Percentiles rank a stretch among this genome's conserved stretches.
phyloP scores from a whole-genome alignment of 441 rosid genomes.

The Francoa sonchifolia region DNA sequence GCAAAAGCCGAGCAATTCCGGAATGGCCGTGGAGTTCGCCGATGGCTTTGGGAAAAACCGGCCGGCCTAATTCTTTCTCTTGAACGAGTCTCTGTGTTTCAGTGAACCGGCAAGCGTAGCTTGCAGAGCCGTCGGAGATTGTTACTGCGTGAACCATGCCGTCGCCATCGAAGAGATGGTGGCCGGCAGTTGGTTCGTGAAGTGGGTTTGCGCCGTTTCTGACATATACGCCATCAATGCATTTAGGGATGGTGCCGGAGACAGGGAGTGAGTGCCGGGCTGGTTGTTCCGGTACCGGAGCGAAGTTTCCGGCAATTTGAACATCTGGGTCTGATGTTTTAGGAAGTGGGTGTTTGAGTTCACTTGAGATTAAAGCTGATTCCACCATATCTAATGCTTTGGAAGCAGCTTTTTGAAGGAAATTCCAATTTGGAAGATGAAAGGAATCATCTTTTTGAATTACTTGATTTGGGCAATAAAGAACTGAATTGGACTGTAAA shows the following conservation, averaged over 20 bases:
- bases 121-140: conserved; percentile 35
- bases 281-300: conserved; percentile 56
- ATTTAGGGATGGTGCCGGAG: conserved; percentile 44
- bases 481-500: conserved; percentile 15
- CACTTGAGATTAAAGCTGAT: conserved; percentile 36
- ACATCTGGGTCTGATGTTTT: conserved; percentile 57
- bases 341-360: conserved; percentile 38
- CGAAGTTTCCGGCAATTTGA: conserved; percentile 63
- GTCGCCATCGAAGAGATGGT: conserved; percentile 74
- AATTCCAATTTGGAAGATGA: conserved; percentile 25
- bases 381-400: conserved; percentile 41
- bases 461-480: conserved; percentile 24
- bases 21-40: conserved; percentile 79
- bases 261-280: conserved; percentile 29
- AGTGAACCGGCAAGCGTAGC: conserved; percentile 70
- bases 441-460: conserved; percentile 6
- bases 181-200: conserved; percentile 55
- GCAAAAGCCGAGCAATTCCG: conserved; percentile 49
- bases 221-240: conserved; percentile 54
- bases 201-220: conserved; percentile 77
- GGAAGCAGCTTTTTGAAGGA: conserved; percentile 48
- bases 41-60: conserved; percentile 68
- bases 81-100: conserved; percentile 51
- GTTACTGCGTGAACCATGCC: conserved; percentile 73
- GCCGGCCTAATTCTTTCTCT: conserved; percentile 38